Evolutionary conservation across 371 early-diverging fungal species (phyloP).

Genomic region (Lichtheimia ornata): DNA sequence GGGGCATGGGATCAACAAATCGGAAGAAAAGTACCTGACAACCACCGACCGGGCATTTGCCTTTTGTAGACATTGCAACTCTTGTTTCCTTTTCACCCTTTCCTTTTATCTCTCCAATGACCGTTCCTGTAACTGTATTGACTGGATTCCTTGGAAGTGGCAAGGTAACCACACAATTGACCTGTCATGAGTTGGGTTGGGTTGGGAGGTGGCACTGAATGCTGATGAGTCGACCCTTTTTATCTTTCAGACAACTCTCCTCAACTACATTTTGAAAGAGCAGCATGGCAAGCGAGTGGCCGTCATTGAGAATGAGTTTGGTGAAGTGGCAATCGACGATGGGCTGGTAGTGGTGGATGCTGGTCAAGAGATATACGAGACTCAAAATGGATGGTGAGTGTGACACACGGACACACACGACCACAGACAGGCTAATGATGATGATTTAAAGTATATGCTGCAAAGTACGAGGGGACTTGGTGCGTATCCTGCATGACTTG

Average conservation of each 20-base stretch:
- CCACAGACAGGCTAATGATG: background rate
- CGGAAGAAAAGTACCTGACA: background rate
- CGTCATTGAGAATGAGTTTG: slow-evolving; percentile 47
- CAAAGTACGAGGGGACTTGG: slow-evolving; percentile 36
- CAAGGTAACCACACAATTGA: slow-evolving; percentile 16
- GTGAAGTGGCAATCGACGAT: slow-evolving; percentile 37
- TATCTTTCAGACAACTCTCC: slow-evolving; percentile 32
- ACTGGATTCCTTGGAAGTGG: slow-evolving; percentile 38
- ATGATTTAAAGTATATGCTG: background rate
- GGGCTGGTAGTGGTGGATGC: slow-evolving; percentile 27
- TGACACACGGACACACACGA: background rate
- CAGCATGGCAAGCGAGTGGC: slow-evolving; percentile 35
- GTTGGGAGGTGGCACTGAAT: too few species aligned
- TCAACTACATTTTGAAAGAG: slow-evolving; percentile 35
- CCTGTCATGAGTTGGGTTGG: background rate
- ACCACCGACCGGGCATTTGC: too few species aligned
- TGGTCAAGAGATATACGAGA: slow-evolving; percentile 39
- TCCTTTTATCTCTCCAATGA: background rate
- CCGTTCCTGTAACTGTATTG: slow-evolving; percentile 27
- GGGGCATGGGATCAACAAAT: too few species aligned
- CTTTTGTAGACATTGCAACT: too few species aligned
- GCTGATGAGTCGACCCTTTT: background rate
- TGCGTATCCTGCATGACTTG: slow-evolving; percentile 27
- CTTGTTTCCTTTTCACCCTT: background rate
- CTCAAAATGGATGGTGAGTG: slow-evolving; percentile 36